Base-by-base conservation (phyloP, 2,329 filamentous ascomycete species). In the Didymella keratinophila region DNA sequence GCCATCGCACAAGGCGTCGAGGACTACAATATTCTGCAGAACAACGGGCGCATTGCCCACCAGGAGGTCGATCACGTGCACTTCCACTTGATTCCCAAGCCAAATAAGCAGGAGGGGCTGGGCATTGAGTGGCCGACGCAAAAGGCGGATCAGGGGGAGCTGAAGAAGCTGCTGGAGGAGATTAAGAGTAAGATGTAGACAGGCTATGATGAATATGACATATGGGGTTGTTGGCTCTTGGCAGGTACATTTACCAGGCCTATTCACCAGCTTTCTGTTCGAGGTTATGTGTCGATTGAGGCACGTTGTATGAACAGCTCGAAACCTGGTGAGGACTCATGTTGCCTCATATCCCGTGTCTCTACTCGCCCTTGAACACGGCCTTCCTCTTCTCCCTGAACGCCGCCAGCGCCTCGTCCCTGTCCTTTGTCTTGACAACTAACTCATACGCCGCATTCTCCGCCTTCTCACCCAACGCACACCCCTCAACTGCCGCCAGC, bases 51-150 rank as follows among this genome's bases (percentile, higher is more conserved):
- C 21, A 86, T 94, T 71, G 95, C 95, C 18, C 95, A 99, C 78
- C 95, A 98, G 81, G 83, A 90, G 64, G 94, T 99, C 62, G 90
- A 92, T 67, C 95, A 99, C 80, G 90, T 96, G 67, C 93, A 97
- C 77, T 94, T 99, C 79, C 95, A 99, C 75, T 89, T 98, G 87
- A 99, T 99, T 63, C 95, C 95, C 34, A 99, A 99, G 83, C 94
- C 95, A 50, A 96, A 92, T 71, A 82, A 88, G 70, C 73, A 82
- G 34, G 91, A 98, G 76, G 95, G 95, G 7, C 81, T 99, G 50
- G 87, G 85, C 4, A 84, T 98, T 67, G 77, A 80, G 32, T 99
- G 95, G 95, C 92, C 93, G 20, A 82, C 88, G 63, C 85, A 91
- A 78, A 78, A 82, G 61, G 84, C 85, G 1, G 89, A 97, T 69